A percentile compares a stretch with the other conserved stretches of the same genome.
These are phyloP conservation scores for Celoporthe dispersa DNA, from an alignment of 2,329 filamentous ascomycete genomes.

Conservation along the genomic window DNA sequence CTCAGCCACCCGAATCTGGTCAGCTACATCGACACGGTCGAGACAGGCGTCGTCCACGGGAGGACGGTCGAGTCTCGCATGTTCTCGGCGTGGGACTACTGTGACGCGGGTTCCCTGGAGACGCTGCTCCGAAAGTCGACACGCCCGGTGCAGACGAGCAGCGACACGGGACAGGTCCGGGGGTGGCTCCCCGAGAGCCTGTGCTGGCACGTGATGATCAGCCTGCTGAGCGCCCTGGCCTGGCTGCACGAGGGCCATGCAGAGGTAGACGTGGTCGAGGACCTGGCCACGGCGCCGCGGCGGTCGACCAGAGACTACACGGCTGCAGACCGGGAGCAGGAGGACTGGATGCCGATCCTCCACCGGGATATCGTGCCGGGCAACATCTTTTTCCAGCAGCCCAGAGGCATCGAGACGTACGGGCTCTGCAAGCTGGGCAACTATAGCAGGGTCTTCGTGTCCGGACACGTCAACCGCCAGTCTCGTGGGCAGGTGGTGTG, in stretches of 20 bases:
- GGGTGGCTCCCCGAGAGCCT: slow-evolving; percentile 54
- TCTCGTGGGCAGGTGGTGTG: slow-evolving; percentile 32
- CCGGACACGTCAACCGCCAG: slow-evolving; percentile 39
- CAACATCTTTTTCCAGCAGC: slow-evolving; percentile 57
- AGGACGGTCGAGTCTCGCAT: slow-evolving; percentile 20
- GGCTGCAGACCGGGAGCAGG: background rate
- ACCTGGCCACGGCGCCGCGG: slow-evolving; percentile 6
- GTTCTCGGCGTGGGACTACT: slow-evolving; percentile 52
- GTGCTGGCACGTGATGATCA: slow-evolving; percentile 59
- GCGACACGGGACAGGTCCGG: slow-evolving; percentile 5
- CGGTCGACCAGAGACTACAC: slow-evolving; percentile 16
- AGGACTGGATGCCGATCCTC: slow-evolving; percentile 54
- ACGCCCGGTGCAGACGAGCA: slow-evolving; percentile 25
- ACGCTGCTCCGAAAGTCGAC: slow-evolving; percentile 41
- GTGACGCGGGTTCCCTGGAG: slow-evolving; percentile 54
- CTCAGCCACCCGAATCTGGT: slow-evolving; percentile 57
- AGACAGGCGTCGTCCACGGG: slow-evolving; percentile 30
- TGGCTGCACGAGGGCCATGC: slow-evolving; percentile 57
- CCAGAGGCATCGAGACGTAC: slow-evolving; percentile 53
- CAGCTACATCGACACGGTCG: slow-evolving; percentile 43
- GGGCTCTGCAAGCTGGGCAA: slow-evolving; percentile 59
- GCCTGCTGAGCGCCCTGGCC: slow-evolving; percentile 52
- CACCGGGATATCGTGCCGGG: slow-evolving; percentile 51
- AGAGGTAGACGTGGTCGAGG: slow-evolving; percentile 30
- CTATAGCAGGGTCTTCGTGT: slow-evolving; percentile 47